phyloP scores from a whole-genome alignment of 2,329 filamentous ascomycete species.

The Diaporthe citri region DNA sequence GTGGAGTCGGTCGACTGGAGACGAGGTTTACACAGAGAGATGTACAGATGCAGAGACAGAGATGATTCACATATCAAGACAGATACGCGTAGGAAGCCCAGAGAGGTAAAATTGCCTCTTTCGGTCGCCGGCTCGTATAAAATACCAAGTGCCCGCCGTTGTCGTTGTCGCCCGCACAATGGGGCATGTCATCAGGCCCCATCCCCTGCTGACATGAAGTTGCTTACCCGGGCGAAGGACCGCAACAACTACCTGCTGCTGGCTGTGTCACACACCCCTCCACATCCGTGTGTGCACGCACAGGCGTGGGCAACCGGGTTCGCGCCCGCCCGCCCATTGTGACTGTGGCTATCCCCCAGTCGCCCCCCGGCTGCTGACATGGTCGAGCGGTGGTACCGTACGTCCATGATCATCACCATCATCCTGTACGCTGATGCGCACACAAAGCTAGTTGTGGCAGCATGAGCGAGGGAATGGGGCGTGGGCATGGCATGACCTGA shows the following conservation, averaged over 20 bases:
- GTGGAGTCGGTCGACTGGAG: conserved; percentile 20
- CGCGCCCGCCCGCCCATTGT: conserved; percentile 6
- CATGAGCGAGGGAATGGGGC: neutral
- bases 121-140: conserved; percentile 19
- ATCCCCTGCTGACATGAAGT: conserved; percentile 14
- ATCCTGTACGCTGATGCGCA: neutral
- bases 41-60: neutral
- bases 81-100: neutral
- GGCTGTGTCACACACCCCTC: neutral
- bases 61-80: neutral
- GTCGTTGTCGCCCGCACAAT: neutral
- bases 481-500: neutral
- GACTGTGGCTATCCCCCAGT: neutral
- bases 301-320: conserved; percentile 3
- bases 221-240: conserved; percentile 14
- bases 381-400: neutral
- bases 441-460: neutral
- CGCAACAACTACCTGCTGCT: neutral
- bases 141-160: neutral
- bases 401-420: neutral
- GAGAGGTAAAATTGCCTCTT: conserved; percentile 26
- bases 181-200: neutral
- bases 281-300: neutral
- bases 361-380: conserved; percentile 21
- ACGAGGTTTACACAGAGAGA: neutral